Conservation (phyloP, 2,329 filamentous ascomycete genomes). For the Scedosporium aurantiacum region DNA sequence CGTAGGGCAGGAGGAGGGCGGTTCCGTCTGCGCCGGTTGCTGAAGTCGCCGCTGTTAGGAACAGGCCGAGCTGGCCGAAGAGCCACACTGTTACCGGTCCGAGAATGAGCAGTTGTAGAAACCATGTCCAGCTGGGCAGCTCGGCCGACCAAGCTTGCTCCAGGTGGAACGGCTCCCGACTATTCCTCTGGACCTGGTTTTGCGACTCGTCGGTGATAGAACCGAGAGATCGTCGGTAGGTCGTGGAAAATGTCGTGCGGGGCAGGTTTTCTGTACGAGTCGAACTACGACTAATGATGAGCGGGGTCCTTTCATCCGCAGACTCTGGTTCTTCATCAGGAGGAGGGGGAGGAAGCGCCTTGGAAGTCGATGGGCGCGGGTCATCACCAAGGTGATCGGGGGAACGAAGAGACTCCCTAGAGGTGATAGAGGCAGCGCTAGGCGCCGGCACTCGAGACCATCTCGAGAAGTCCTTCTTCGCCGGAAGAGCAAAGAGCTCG, state of each 20-base stretch:
- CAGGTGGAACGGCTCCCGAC: neutral
- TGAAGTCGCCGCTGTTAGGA: constrained; percentile 59
- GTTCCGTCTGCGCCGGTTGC: constrained; percentile 83
- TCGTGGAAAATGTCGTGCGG: constrained; percentile 37
- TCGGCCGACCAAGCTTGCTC: constrained; percentile 81
- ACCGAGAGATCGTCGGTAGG: constrained; percentile 39
- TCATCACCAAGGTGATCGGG: neutral
- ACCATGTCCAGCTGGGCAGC: constrained; percentile 76
- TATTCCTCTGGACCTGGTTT: neutral
- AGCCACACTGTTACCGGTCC: constrained; percentile 70
- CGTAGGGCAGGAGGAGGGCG: constrained; percentile 57
- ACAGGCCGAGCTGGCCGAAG: constrained; percentile 62
- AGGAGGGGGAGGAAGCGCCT: neutral
- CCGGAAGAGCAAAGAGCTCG: constrained; percentile 68
- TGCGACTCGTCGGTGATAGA: constrained; percentile 12
- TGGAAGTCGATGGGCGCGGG: neutral
- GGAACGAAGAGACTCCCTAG: neutral
- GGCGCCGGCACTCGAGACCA: constrained; percentile 16
- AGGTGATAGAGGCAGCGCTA: neutral
- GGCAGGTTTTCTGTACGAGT: neutral
- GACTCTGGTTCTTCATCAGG: constrained; percentile 2
- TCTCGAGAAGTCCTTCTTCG: constrained; percentile 57
- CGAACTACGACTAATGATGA: neutral
- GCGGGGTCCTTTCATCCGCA: constrained; percentile 5
- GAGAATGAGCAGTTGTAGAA: constrained; percentile 72